phyloP scores from a whole-genome alignment of 164 flowering plant genomes.

The Dillenia suffruticosa region DNA sequence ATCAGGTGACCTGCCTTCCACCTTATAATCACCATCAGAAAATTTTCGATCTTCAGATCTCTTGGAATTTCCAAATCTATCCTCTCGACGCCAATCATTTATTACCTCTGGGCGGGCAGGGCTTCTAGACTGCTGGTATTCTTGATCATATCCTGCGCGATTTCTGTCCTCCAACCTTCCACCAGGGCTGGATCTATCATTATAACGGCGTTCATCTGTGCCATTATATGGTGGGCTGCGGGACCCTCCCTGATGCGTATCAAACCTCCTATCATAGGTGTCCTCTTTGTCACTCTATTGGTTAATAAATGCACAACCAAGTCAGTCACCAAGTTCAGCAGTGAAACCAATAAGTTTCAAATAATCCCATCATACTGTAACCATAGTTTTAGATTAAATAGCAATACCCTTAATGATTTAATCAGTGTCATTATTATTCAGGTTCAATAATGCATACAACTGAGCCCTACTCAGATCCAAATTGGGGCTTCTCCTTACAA shows the following conservation, averaged over 20 bases:
- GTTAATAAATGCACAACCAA: background rate
- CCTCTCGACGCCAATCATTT: slow-evolving; percentile 90
- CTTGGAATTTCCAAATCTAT: slow-evolving; percentile 85
- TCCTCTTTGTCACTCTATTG: slow-evolving; percentile 76
- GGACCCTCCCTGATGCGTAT: slow-evolving; percentile 55
- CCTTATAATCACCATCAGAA: slow-evolving; percentile 57
- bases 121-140: slow-evolving; percentile 53
- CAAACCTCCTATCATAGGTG: slow-evolving; percentile 46
- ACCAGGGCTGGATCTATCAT: slow-evolving; percentile 61
- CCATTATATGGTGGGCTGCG: slow-evolving; percentile 86
- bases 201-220: slow-evolving; percentile 55
- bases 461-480: too few relatives aligned
- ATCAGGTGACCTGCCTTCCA: slow-evolving; percentile 70
- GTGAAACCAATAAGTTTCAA: too few relatives aligned
- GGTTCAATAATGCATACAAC: too few relatives aligned
- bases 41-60: slow-evolving; percentile 49
- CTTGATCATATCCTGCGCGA: slow-evolving; percentile 75
- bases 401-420: too few relatives aligned
- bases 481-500: too few relatives aligned
- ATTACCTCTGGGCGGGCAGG: slow-evolving; percentile 67
- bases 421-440: too few relatives aligned
- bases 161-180: slow-evolving; percentile 55
- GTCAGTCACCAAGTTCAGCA: too few relatives aligned
- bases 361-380: too few relatives aligned
- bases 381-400: too few relatives aligned